Conservation (phyloP, 768 basidiomycete genomes). For the Lentinus brumalis region DNA sequence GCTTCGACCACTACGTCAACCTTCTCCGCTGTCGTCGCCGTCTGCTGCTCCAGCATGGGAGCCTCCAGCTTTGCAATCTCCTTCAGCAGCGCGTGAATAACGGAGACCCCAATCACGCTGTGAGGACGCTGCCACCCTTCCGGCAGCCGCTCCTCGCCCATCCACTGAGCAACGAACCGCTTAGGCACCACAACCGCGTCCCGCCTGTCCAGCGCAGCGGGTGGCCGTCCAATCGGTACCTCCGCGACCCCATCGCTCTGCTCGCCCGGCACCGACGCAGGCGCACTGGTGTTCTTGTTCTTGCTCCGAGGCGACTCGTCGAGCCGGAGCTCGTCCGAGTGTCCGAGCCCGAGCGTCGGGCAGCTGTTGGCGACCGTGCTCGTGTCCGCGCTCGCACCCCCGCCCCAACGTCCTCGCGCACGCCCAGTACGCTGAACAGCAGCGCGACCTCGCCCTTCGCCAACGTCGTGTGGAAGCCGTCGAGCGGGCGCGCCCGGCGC, state of each 20-base stretch:
- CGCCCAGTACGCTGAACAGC: slow-evolving; percentile 27
- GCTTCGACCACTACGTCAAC: too few species aligned
- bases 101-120: slow-evolving; percentile 7
- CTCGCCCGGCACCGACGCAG: too few species aligned
- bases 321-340: neutral
- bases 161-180: slow-evolving; percentile 17
- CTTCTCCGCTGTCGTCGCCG: too few species aligned
- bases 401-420: neutral
- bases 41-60: neutral
- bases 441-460: slow-evolving; percentile 59
- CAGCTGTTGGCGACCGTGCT: too few species aligned
- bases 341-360: neutral
- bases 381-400: too few species aligned
- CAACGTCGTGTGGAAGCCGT: slow-evolving; percentile 49
- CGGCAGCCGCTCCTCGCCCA: slow-evolving; percentile 18
- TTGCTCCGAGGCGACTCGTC: too few species aligned
- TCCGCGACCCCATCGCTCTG: too few species aligned
- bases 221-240: too few species aligned
- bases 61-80: neutral
- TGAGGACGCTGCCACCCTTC: slow-evolving; percentile 20
- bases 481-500: slow-evolving; percentile 28
- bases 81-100: neutral
- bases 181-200: slow-evolving; percentile 7
- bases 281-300: too few species aligned
- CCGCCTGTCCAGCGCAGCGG: too few species aligned